Conservation (phyloP, 2,329 filamentous ascomycete species). For the Fusarium verrucosum region DNA sequence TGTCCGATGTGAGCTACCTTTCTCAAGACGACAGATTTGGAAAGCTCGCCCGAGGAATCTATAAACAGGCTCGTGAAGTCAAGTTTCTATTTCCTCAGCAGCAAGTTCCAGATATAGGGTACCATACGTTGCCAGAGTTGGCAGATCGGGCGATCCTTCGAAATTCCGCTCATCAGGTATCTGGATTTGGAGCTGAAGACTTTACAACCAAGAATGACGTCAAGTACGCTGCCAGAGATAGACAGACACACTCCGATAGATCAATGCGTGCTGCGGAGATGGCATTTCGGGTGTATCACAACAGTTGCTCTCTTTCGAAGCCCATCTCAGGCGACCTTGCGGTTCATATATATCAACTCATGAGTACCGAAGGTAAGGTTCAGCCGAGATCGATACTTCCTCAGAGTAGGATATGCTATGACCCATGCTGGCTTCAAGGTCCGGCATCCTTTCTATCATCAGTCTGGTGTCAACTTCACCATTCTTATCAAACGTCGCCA, state of each 20-base stretch:
- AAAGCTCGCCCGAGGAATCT: not conserved
- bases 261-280: not conserved
- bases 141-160: slow-evolving; percentile 27
- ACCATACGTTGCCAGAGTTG: not conserved
- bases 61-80: not conserved
- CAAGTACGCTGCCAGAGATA: slow-evolving; percentile 18
- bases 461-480: not conserved
- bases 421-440: not conserved
- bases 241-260: not conserved
- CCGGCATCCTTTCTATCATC: not conserved
- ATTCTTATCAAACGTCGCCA: not conserved
- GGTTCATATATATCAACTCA: not conserved
- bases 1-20: slow-evolving; percentile 48
- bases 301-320: not conserved
- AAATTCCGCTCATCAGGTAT: slow-evolving; percentile 11
- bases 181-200: slow-evolving; percentile 36
- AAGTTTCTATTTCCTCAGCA: slow-evolving; percentile 19
- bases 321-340: not conserved
- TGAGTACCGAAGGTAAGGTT: not conserved
- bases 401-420: not conserved
- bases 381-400: not conserved
- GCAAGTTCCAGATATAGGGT: fast-evolving
- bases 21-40: slow-evolving; percentile 57
- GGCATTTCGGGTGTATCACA: not conserved
- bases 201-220: slow-evolving; percentile 17